phyloP scores from a whole-genome alignment of 1,284 basidiomycete species.

The Anthracocystis panici-leucophaei region DNA sequence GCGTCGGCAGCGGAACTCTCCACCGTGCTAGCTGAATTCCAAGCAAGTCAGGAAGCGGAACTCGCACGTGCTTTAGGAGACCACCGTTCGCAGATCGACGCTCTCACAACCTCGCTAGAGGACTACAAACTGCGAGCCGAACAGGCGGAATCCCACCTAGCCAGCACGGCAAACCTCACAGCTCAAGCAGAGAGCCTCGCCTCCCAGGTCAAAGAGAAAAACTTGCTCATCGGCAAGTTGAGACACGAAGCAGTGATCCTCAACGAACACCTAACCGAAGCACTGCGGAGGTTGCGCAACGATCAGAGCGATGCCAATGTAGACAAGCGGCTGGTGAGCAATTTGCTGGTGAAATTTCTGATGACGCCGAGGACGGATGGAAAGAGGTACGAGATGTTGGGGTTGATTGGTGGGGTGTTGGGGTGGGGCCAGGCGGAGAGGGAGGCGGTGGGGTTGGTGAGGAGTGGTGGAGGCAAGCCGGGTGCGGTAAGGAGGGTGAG shows the following conservation, averaged over 20 bases:
- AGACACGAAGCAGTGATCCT: slow-evolving; percentile 86
- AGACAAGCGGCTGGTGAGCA: slow-evolving; percentile 90
- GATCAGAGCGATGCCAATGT: slow-evolving; percentile 89
- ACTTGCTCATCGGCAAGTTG: slow-evolving; percentile 87
- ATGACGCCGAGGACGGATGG: slow-evolving; percentile 88
- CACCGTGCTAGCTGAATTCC: slow-evolving; percentile 93
- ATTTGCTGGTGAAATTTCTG: slow-evolving; percentile 92
- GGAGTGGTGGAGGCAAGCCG: background rate
- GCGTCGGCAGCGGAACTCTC: slow-evolving; percentile 86
- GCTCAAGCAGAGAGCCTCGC: slow-evolving; percentile 66
- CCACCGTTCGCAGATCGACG: slow-evolving; percentile 79
- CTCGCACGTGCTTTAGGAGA: slow-evolving; percentile 81
- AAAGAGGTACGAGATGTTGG: slow-evolving; percentile 97
- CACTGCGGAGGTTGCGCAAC: slow-evolving; percentile 88
- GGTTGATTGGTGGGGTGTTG: slow-evolving; percentile 86
- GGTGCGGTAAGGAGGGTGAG: background rate
- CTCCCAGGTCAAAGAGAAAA: slow-evolving; percentile 93
- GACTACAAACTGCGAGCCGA: slow-evolving; percentile 87
- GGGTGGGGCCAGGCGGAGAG: slow-evolving; percentile 90
- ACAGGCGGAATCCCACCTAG: slow-evolving; percentile 77
- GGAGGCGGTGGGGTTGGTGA: slow-evolving; percentile 87
- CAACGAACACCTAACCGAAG: slow-evolving; percentile 97
- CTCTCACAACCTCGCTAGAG: slow-evolving; percentile 79
- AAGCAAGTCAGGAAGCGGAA: slow-evolving; percentile 76
- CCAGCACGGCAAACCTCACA: background rate